Percentiles rank a stretch among this genome's conserved stretches.
phyloP scores from a whole-genome alignment of 768 basidiomycete genomes.

The Mycena kentingensis region DNA sequence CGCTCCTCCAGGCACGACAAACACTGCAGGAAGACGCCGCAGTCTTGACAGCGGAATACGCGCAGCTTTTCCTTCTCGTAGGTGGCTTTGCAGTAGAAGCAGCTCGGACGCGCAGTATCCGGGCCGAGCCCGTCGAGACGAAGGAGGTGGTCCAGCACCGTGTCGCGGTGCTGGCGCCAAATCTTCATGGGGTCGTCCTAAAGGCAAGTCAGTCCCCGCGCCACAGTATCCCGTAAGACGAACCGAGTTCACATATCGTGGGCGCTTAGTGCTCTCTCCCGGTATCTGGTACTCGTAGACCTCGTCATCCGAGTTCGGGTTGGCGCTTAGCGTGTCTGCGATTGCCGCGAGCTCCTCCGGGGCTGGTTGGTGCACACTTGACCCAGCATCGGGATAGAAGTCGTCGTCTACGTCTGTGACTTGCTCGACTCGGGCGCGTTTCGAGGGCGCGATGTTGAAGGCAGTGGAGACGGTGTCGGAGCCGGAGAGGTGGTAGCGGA shows the following conservation, averaged over 20 bases:
- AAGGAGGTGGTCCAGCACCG: neutral
- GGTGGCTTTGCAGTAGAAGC: neutral
- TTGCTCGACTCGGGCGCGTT: too few relatives aligned
- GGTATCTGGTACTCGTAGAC: neutral
- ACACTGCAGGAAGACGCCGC: neutral
- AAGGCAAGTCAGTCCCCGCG: neutral
- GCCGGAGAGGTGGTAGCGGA: too few relatives aligned
- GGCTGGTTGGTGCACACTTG: too few relatives aligned
- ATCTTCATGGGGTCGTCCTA: constrained; percentile 2
- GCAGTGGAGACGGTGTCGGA: too few relatives aligned
- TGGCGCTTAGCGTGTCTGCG: too few relatives aligned
- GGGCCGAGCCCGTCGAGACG: neutral
- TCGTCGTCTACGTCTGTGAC: too few relatives aligned
- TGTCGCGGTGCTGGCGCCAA: neutral
- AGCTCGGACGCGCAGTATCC: neutral
- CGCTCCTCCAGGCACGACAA: neutral
- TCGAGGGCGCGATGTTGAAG: too few relatives aligned
- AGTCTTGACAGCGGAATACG: constrained; percentile 1
- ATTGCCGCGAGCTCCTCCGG: too few relatives aligned
- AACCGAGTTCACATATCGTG: neutral
- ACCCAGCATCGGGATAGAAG: too few relatives aligned
- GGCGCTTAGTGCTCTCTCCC: neutral
- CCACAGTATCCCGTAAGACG: neutral
- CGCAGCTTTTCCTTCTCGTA: neutral
- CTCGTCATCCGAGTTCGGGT: neutral